Evolutionary conservation across 2,329 filamentous ascomycete genomes (phyloP), one percentile per base, ranked within the genome.

Genomic region (Orbilia javanica): DNA sequence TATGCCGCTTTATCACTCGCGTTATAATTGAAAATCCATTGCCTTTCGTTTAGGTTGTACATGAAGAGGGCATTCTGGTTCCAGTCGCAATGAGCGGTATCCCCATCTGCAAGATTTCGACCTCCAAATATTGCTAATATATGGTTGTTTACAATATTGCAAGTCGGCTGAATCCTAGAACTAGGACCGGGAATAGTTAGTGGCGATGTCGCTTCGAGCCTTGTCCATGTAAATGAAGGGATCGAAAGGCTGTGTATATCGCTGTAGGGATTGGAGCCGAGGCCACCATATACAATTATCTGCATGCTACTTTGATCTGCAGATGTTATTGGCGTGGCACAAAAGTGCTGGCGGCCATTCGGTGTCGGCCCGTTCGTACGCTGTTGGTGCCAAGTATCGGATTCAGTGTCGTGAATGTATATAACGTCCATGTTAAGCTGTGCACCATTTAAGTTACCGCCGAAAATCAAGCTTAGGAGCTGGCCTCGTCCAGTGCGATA

Each of bases 61-160:
- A 72, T 53, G 25, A 72, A 72, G 7, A 72, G 36, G 7, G 68
- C 68, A 55, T 64, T 72, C 55, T 72, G 68, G 27, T 72, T 36
- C 25, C 11, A 34, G 25, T 72, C 68, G 57, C 68, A 72, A 15
- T 44, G 31, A 2, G 29, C 57, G 6, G 57, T 46, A 64, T 72
- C 68, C 4, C 68, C 68, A 46, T 31, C 46, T 1, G 63, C 55
- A 8, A 72, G 20, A 46, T 72, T 72, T 25, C 68, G 53, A 3
- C 68, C 68, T 4, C 55, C 68, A 18, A 72, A 72, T 55, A 72
- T 55, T 4, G 42, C 57, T 13, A 72, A 27, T 20, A 64, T 48
- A 20, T 46, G 57, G 31, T 72, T 72, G 25, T 65, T 53, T 13
- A 72, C 18, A 22, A 72, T 64, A 7, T 72, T 25, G 29, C 68